A percentile compares a stretch with the other conserved stretches of the same genome.
These are phyloP conservation scores for Castanopsis chinensis DNA, from an alignment of 306 rosid genomes.

Conservation along the genomic window DNA sequence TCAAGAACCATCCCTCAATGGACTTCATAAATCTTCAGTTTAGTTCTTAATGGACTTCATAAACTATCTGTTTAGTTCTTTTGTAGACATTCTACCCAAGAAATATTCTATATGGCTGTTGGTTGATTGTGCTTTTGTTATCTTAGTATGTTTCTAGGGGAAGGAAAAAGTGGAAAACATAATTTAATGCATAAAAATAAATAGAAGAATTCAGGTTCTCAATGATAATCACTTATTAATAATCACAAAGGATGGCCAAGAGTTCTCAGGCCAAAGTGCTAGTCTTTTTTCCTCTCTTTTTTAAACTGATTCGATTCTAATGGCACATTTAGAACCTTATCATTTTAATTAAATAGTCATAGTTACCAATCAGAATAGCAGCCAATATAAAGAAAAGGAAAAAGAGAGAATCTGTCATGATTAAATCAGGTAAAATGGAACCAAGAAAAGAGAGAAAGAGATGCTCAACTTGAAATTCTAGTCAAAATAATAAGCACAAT, in stretches of 20 bases:
- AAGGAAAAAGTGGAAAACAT: background rate
- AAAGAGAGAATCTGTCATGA: background rate
- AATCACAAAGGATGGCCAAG: background rate
- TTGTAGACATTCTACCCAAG: background rate
- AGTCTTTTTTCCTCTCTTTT: background rate
- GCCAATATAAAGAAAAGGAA: background rate
- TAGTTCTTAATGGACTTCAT: background rate
- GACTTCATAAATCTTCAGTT: background rate
- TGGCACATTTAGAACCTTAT: background rate
- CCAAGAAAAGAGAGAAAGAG: background rate
- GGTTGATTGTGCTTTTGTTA: background rate
- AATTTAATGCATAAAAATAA: background rate
- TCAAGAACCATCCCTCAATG: background rate
- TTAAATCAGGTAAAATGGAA: background rate
- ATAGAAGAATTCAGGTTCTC: background rate
- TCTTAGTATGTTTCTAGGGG: background rate
- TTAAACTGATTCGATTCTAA: background rate
- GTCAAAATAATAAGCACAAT: background rate
- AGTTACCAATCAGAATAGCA: background rate
- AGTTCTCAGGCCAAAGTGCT: background rate
- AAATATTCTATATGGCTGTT: background rate
- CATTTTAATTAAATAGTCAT: background rate
- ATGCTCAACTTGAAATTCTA: background rate
- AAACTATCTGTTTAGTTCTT: background rate
- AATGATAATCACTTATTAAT: background rate